Conservation (phyloP, 1,284 basidiomycete species). For the Phellinidium pouzarii region DNA sequence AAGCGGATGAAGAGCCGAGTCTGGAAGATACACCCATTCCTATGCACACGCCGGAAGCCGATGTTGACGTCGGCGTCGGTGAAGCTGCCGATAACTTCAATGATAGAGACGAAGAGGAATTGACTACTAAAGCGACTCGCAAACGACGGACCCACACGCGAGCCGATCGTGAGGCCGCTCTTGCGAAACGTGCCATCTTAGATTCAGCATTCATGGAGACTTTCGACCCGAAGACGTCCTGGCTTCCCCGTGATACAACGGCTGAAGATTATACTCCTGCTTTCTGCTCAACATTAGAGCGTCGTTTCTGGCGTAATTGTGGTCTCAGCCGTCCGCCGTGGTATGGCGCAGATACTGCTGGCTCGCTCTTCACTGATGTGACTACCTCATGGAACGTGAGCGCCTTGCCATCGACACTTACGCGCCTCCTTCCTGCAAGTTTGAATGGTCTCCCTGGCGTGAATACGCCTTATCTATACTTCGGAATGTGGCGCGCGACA, state of each 20-base stretch:
- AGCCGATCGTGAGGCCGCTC: constrained; percentile 45
- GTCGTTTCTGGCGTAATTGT: constrained; percentile 89
- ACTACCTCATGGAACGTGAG: constrained; percentile 92
- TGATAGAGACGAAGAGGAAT: constrained; percentile 31
- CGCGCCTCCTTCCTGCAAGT: constrained; percentile 65
- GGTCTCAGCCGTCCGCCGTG: constrained; percentile 82
- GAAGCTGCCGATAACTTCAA: constrained; percentile 31
- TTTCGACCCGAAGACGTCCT: constrained; percentile 65
- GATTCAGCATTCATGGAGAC: constrained; percentile 60
- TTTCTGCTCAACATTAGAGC: constrained; percentile 83
- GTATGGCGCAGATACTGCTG: constrained; percentile 96
- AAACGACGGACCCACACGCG: constrained; percentile 40
- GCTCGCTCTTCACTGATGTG: constrained; percentile 81
- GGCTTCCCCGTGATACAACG: constrained; percentile 71
- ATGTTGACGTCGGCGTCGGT: constrained; percentile 12
- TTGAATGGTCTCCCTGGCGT: constrained; percentile 84
- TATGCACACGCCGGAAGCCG: not conserved
- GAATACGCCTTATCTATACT: constrained; percentile 96
- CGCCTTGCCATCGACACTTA: constrained; percentile 80
- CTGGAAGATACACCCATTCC: constrained; percentile 18
- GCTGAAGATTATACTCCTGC: constrained; percentile 76
- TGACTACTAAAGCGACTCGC: constrained; percentile 33
- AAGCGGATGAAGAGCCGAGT: constrained; percentile 28
- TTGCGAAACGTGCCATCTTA: constrained; percentile 45
- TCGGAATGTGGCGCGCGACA: constrained; percentile 98